Evolutionary conservation across 371 early-diverging fungal species (phyloP).

Genomic region (Mortierella sp.): DNA sequence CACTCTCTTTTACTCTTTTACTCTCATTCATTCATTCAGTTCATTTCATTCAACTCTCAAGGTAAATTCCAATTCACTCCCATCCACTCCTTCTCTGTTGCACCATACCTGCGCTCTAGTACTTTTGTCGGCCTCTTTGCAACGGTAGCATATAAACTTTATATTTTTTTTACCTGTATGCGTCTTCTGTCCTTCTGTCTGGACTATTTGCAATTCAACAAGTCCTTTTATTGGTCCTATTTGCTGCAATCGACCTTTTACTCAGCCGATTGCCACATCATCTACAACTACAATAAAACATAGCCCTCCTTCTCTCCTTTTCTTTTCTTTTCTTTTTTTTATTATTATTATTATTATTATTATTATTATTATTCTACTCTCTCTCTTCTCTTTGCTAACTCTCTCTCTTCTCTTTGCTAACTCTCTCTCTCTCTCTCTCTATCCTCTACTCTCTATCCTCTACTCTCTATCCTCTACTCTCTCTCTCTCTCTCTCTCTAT

Average conservation of each 20-base stretch:
- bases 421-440: slow-evolving; percentile 11
- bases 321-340: not conserved
- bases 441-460: no score
- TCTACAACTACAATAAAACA: not conserved
- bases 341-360: not conserved
- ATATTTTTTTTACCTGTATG: not conserved
- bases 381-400: not conserved
- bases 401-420: not conserved
- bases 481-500: not conserved
- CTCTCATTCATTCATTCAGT: not conserved
- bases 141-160: slow-evolving; percentile 3
- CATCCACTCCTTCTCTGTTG: not conserved
- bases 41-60: not conserved
- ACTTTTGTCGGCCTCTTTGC: not conserved
- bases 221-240: not conserved
- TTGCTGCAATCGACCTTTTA: no score
- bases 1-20: not conserved
- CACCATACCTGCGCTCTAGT: not conserved
- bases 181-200: not conserved
- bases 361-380: not conserved
- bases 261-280: no score
- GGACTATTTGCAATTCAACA: no score
- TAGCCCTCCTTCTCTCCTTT: not conserved
- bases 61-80: slow-evolving; percentile 3
- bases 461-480: not conserved